Base-by-base conservation (phyloP, 139 green algal species). In the Pseudopediastrum boryanum region DNA sequence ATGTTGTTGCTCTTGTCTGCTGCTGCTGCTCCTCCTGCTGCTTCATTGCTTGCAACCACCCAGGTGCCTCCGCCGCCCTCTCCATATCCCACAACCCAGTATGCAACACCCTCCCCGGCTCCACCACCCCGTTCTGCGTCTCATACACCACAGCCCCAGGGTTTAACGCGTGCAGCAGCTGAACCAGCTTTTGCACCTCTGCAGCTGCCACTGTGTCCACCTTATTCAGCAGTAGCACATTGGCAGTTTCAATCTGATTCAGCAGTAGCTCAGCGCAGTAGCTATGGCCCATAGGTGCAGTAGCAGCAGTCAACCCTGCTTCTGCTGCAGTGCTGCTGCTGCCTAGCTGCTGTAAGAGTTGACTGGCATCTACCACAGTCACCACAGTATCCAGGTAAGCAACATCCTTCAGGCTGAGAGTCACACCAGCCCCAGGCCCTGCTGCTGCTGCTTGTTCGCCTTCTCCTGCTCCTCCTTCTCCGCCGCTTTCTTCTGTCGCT, bases 201-300 rank as follows among this genome's bases (percentile, higher is more conserved):
- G 59, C 41, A 23, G 10, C 23, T 36, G 27, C n/a, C 29, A 72
- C 39, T 2, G 52, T 72, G 54, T 85, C 84, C 43, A 68, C 80
- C 80, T 97, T 97, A 83, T 94, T 96, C 4, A 97, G 85, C 46
- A 95, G 25, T 23, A 97, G 86, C 23, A 97, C 89, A 73, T 97
- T 85, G 21, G 93, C 93, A 84, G 91, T 93, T 82, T 96, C 92
- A 16, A 95, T 85, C 87, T 94, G 88, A 16, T 93, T 83, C 46
- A 94, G 65, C 50, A 96, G 61, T 44, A 96, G 84, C 71, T 96
- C 85, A 5, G 86, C 83, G 50, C 94, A 78, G 59, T 84, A 92
- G 31, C 92, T 80, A 48, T 90, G 85, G 35, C 86, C 79, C 16
- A 86, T 65, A 27, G 65, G 72, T 46, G 19, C 59, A 43, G 23